Conservation (phyloP, 2,329 filamentous ascomycete genomes). For the Xylaria sp. region DNA sequence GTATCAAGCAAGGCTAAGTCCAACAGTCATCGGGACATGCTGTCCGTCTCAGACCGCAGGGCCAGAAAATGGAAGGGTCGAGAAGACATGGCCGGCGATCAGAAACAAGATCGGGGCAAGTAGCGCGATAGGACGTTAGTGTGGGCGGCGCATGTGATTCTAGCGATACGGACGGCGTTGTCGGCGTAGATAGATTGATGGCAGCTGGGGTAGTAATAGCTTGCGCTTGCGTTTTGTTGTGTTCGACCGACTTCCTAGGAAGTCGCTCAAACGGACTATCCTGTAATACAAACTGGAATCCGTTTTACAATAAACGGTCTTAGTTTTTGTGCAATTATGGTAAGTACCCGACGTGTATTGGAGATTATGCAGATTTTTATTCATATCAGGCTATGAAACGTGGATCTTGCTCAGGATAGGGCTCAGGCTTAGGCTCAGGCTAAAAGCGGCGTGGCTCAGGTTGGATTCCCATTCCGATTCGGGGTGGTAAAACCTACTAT, state of each 20-base stretch:
- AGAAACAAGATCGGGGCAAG: background rate
- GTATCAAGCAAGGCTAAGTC: conserved; percentile 1
- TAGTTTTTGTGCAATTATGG: background rate
- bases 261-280: background rate
- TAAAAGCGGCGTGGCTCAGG: background rate
- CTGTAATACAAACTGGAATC: background rate
- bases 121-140: conserved; percentile 9
- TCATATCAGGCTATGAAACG: background rate
- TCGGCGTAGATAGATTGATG: background rate
- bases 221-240: background rate
- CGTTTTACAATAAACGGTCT: too few species aligned
- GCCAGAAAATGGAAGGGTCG: conserved; percentile 15
- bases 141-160: conserved; percentile 9
- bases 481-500: too few species aligned
- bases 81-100: conserved; percentile 13
- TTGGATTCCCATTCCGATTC: too few species aligned
- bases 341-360: background rate
- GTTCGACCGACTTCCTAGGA: background rate
- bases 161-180: conserved; percentile 15
- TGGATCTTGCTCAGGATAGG: background rate
- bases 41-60: conserved; percentile 20
- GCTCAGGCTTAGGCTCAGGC: background rate
- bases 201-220: too few species aligned
- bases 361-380: background rate
- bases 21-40: conserved; percentile 5